Conservation (phyloP, 2,329 filamentous ascomycete species). For the Paramyrothecium sp. region DNA sequence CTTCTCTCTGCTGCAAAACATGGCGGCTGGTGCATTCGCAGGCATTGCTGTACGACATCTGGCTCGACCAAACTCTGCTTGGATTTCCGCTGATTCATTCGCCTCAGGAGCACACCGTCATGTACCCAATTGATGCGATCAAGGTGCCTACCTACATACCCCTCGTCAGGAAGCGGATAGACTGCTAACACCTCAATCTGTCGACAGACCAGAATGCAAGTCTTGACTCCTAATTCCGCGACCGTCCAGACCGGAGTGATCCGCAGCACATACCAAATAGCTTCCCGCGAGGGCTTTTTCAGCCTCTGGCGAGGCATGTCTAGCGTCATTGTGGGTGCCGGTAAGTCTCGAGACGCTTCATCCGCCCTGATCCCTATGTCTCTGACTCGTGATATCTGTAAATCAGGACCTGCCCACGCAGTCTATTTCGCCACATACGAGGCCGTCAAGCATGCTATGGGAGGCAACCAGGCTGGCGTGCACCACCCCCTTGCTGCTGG, state of each 20-base stretch:
- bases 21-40: conserved; percentile 93
- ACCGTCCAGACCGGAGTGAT: conserved; percentile 87
- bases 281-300: conserved; percentile 81
- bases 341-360: conserved; percentile 47
- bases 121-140: conserved; percentile 97
- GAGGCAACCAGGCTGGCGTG: conserved; percentile 81
- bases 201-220: conserved; percentile 90
- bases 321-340: conserved; percentile 92
- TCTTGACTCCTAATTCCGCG: conserved; percentile 78
- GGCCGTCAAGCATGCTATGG: conserved; percentile 92
- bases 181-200: conserved; percentile 13
- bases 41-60: conserved; percentile 76
- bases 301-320: conserved; percentile 96
- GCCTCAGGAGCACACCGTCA: conserved; percentile 88
- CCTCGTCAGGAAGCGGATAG: neutral
- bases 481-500: conserved; percentile 94
- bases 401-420: conserved; percentile 87
- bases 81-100: conserved; percentile 1
- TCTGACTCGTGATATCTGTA: conserved; percentile 6
- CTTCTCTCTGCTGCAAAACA: conserved; percentile 91
- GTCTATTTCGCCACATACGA: conserved; percentile 99
- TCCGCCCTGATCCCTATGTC: neutral
- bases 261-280: conserved; percentile 90
- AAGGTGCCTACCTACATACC: conserved; percentile 63
- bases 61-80: neutral